These are phyloP conservation scores for Rhododendron ferrugineum DNA, from an alignment of 148 eudicot species.

Conservation along the genomic window DNA sequence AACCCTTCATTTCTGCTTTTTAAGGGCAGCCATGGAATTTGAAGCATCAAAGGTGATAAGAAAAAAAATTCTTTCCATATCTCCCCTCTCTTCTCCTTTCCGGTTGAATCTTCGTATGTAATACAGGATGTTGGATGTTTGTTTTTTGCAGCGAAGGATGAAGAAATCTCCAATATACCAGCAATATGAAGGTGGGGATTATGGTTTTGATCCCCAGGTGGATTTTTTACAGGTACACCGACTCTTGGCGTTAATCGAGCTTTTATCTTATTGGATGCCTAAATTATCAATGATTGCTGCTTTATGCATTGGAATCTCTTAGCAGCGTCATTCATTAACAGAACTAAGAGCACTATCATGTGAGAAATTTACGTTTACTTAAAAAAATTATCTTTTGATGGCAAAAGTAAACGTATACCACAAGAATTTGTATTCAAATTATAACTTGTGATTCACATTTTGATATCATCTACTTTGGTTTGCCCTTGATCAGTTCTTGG, in stretches of 20 bases:
- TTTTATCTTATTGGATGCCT: background rate
- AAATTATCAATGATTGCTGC: background rate
- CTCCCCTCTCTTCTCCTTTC: background rate
- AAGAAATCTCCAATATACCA: conserved; percentile 24
- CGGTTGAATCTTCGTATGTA: background rate
- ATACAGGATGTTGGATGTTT: background rate
- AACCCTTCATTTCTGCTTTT: background rate
- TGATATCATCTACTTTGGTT: background rate
- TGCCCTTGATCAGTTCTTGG: conserved; percentile 27
- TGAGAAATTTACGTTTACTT: background rate
- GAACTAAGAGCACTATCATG: background rate
- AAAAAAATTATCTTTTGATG: background rate
- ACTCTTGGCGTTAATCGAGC: background rate
- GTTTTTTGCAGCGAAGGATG: conserved; percentile 18
- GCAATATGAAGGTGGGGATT: conserved; percentile 14
- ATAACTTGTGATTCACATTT: background rate
- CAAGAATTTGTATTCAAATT: background rate
- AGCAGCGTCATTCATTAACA: background rate
- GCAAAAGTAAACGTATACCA: background rate
- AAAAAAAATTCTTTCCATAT: background rate
- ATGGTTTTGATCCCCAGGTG: conserved; percentile 27
- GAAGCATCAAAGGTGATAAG: background rate
- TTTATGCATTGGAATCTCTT: background rate
- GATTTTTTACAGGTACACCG: conserved; percentile 29
- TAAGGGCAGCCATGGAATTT: background rate